These are phyloP conservation scores for Setaria italica DNA, from an alignment of 202 grass and related monocot species.

Conservation along the genomic window DNA sequence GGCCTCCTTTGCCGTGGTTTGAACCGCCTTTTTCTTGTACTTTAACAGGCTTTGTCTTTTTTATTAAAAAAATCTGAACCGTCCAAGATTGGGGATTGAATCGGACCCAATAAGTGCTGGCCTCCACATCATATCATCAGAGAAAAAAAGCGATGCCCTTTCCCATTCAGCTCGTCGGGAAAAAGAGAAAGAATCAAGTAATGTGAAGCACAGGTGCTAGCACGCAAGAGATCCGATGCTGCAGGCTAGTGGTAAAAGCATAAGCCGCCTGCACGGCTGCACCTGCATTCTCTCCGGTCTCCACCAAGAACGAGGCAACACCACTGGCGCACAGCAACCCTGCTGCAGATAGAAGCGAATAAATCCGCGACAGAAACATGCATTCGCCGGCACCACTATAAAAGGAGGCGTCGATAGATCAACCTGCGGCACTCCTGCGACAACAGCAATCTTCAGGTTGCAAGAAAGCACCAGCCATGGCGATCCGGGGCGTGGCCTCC, in stretches of 20 bases:
- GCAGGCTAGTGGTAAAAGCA: constrained; percentile 9
- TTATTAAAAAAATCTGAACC: background rate
- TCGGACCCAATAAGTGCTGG: constrained; percentile 17
- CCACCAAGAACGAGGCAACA: background rate
- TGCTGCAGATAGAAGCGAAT: constrained; percentile 23
- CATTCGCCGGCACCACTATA: background rate
- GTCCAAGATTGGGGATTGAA: constrained; percentile 12
- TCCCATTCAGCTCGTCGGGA: background rate
- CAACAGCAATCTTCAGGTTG: background rate
- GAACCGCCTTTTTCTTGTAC: too few species aligned
- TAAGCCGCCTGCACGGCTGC: background rate
- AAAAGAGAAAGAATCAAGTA: background rate
- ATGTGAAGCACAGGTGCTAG: background rate
- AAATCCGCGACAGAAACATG: background rate
- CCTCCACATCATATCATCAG: background rate
- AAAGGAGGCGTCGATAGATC: constrained; percentile 20
- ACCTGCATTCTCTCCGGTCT: background rate
- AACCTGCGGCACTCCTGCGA: background rate
- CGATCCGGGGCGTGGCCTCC: constrained; percentile 46
- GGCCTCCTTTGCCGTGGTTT: too few species aligned
- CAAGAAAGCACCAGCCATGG: constrained; percentile 48
- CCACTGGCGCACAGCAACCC: background rate
- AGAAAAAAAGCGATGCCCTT: constrained; percentile 16
- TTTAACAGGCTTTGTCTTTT: too few species aligned
- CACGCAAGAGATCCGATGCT: constrained; percentile 15